phyloP scores from a whole-genome alignment of 2,329 filamentous ascomycete genomes.

The Penicillium hesseltinei region DNA sequence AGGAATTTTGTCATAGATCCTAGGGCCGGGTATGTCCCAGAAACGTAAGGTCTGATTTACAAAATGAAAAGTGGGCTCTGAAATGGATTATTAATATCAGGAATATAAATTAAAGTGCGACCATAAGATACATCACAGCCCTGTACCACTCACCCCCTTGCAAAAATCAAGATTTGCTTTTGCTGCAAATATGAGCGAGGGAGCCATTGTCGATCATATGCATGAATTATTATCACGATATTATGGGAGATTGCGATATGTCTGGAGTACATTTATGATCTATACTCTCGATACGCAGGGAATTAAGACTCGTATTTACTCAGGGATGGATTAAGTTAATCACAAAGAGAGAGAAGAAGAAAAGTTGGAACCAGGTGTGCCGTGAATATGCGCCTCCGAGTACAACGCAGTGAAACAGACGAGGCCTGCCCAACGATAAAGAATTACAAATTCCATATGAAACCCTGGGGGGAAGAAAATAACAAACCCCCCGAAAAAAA shows the following conservation, averaged over 20 bases:
- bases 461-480: not conserved
- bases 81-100: too few relatives aligned
- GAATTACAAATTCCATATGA: slow-evolving; percentile 19
- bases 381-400: slow-evolving; percentile 11
- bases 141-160: not conserved
- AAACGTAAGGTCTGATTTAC: too few relatives aligned
- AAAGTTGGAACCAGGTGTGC: slow-evolving; percentile 12
- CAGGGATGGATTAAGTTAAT: slow-evolving; percentile 13
- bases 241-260: not conserved
- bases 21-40: too few relatives aligned
- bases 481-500: not conserved
- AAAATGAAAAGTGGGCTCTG: too few relatives aligned
- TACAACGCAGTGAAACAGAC: slow-evolving; percentile 5
- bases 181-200: not conserved
- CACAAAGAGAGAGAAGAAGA: slow-evolving; percentile 5
- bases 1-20: too few relatives aligned
- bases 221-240: too few relatives aligned
- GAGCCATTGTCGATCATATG: not conserved
- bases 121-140: too few relatives aligned
- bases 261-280: not conserved
- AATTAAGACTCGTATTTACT: slow-evolving; percentile 11
- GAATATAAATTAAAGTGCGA: too few relatives aligned
- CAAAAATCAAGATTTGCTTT: not conserved
- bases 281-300: not conserved
- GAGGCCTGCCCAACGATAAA: slow-evolving; percentile 4